Evolutionary conservation across 352 stramenopile species (phyloP).

Genomic region (Pythium sukuiense): DNA sequence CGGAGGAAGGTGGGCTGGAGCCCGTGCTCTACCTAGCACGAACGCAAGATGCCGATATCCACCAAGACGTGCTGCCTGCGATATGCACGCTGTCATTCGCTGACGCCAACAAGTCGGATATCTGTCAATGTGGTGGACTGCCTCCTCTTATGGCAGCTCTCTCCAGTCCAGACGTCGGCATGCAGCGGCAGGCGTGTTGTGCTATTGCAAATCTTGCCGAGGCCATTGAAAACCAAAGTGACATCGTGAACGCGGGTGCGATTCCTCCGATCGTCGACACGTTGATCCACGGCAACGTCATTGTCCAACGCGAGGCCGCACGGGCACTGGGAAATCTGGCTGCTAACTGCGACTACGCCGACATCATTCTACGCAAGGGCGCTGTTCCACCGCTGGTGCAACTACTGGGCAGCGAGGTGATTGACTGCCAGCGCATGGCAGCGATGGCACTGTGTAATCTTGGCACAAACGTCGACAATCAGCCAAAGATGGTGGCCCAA

Average conservation of each 20-base stretch:
- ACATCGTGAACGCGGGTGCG: constrained; percentile 86
- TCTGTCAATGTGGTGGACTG: constrained; percentile 92
- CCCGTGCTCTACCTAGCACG: constrained; percentile 95
- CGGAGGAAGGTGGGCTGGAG: constrained; percentile 94
- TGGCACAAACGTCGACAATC: constrained; percentile 93
- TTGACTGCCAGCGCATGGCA: constrained; percentile 94
- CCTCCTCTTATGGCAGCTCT: constrained; percentile 86
- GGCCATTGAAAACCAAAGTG: constrained; percentile 92
- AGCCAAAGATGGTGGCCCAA: constrained; percentile 87
- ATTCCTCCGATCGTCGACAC: constrained; percentile 87
- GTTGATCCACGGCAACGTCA: constrained; percentile 66
- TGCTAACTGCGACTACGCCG: constrained; percentile 94
- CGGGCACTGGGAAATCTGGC: constrained; percentile 93
- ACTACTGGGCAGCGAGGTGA: constrained; percentile 87
- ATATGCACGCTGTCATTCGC: constrained; percentile 92
- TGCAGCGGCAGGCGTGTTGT: constrained; percentile 93
- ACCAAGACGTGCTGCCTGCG: constrained; percentile 90
- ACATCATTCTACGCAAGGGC: constrained; percentile 90
- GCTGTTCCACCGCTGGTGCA: constrained; percentile 83
- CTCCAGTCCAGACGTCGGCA: constrained; percentile 62
- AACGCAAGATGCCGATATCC: constrained; percentile 91
- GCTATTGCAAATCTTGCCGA: constrained; percentile 95
- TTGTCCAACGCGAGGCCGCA: constrained; percentile 92
- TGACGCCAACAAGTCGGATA: constrained; percentile 94
- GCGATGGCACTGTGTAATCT: constrained; percentile 96